phyloP scores from a whole-genome alignment of 345 rosid genomes.

The Clarkia xantiana region DNA sequence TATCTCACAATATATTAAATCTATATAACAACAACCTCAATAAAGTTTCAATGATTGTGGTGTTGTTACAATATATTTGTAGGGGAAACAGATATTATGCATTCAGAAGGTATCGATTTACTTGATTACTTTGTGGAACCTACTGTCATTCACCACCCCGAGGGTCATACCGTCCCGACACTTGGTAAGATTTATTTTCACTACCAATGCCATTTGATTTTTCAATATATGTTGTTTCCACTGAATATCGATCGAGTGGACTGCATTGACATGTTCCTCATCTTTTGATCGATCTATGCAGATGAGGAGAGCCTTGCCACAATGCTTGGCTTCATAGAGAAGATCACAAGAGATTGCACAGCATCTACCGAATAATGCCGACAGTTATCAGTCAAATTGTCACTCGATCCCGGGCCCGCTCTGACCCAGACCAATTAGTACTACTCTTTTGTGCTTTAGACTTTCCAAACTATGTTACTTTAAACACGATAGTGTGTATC shows the following conservation, averaged over 20 bases:
- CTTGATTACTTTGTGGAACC: constrained; percentile 36
- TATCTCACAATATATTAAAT: neutral
- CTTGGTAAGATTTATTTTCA: constrained; percentile 21
- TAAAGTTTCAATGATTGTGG: neutral
- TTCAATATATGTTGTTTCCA: too few relatives aligned
- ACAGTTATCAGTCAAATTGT: too few relatives aligned
- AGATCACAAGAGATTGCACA: neutral
- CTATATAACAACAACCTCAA: neutral
- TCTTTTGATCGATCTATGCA: neutral
- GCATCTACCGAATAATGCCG: too few relatives aligned
- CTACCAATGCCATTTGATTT: too few relatives aligned
- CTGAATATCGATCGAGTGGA: neutral
- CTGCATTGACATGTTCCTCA: too few relatives aligned
- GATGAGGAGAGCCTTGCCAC: constrained; percentile 6
- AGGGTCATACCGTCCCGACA: constrained; percentile 32
- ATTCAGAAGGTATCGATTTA: constrained; percentile 19
- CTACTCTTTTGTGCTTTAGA: too few relatives aligned
- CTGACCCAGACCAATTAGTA: too few relatives aligned
- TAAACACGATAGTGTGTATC: too few relatives aligned
- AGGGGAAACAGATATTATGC: constrained; percentile 43
- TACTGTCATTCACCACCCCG: constrained; percentile 35
- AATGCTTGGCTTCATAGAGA: constrained; percentile 1
- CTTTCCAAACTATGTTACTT: too few relatives aligned
- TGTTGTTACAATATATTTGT: neutral
- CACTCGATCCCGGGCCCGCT: too few relatives aligned